phyloP scores from a whole-genome alignment of 176 grass and related monocot species.

The Hordeum marinum region DNA sequence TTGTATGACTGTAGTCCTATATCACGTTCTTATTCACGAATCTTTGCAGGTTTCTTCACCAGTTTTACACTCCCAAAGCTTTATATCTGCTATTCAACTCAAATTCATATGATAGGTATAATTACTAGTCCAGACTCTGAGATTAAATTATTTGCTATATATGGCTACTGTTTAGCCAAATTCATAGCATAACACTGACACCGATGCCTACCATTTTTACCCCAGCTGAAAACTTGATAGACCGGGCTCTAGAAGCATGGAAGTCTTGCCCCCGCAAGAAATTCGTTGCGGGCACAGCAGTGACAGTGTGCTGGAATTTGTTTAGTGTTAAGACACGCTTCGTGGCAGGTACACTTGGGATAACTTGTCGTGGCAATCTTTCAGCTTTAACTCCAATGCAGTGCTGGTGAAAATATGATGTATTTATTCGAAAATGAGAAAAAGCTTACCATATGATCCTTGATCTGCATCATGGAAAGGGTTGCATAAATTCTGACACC shows the following conservation, averaged over 20 bases:
- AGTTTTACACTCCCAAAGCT: constrained; percentile 83
- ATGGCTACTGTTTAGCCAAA: background rate
- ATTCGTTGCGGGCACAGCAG: constrained; percentile 53
- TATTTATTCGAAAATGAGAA: background rate
- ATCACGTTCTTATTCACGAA: constrained; percentile 11
- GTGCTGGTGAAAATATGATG: background rate
- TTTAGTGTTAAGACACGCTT: constrained; percentile 71
- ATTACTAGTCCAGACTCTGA: background rate
- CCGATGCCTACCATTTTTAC: background rate
- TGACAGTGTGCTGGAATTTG: constrained; percentile 89
- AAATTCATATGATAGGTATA: constrained; percentile 71
- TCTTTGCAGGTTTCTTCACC: constrained; percentile 72
- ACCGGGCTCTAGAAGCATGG: constrained; percentile 54
- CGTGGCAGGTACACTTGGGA: constrained; percentile 49
- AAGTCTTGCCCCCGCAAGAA: constrained; percentile 83
- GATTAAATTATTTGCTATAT: background rate
- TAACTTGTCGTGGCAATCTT: background rate
- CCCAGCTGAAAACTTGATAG: constrained; percentile 46
- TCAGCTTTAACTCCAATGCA: background rate
- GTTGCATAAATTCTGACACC: too few relatives aligned
- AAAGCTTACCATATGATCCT: background rate
- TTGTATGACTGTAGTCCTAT: background rate
- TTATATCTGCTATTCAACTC: constrained; percentile 59
- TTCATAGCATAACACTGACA: background rate
- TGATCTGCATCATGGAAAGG: background rate